Percentiles rank a stretch among this genome's conserved stretches.
These are phyloP conservation scores for Nidularia pulvinata DNA, from an alignment of 768 basidiomycete genomes.

Conservation along the genomic window DNA sequence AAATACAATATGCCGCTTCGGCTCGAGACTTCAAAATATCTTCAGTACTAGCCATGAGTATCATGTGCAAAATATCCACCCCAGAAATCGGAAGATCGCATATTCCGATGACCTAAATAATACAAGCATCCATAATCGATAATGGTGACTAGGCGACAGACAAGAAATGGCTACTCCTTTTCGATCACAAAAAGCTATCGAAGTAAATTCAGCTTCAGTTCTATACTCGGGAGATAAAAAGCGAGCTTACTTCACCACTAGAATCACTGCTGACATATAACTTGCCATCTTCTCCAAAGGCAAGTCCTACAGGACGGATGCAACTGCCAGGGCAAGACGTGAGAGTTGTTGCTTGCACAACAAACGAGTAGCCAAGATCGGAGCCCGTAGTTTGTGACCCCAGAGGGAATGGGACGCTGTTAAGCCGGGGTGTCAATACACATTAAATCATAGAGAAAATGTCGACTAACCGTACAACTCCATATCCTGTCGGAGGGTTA, in stretches of 20 bases:
- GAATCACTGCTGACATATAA: conserved; percentile 40
- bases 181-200: too few species aligned
- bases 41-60: too few species aligned
- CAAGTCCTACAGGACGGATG: conserved; percentile 43
- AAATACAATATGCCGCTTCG: too few species aligned
- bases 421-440: neutral
- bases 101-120: too few species aligned
- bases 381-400: conserved; percentile 1
- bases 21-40: too few species aligned
- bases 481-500: conserved; percentile 42
- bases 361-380: conserved; percentile 20
- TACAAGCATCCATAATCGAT: too few species aligned
- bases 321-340: conserved; percentile 35
- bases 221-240: too few species aligned
- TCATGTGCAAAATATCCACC: too few species aligned
- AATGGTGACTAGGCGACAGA: too few species aligned
- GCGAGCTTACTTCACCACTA: conserved; percentile 34
- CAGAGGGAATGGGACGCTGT: conserved; percentile 24
- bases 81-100: too few species aligned
- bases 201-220: too few species aligned
- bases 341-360: conserved; percentile 37
- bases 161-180: too few species aligned
- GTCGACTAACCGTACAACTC: conserved; percentile 32
- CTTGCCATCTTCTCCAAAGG: conserved; percentile 28
- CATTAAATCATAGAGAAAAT: neutral